These are phyloP conservation scores for Populus hybrid DNA, from an alignment of 441 rosid genomes.

Conservation along the genomic window DNA sequence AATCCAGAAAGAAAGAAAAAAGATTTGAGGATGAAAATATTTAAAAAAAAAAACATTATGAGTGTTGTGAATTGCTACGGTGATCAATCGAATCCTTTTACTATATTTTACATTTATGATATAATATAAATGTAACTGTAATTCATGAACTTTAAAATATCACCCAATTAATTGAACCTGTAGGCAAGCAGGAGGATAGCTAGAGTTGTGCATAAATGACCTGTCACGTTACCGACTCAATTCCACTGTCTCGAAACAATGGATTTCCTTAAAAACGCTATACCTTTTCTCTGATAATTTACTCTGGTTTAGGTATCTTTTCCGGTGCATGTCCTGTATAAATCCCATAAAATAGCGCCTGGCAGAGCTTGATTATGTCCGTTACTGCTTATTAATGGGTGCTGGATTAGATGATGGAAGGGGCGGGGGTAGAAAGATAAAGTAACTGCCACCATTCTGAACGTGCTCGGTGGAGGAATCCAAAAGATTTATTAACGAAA, in stretches of 20 bases:
- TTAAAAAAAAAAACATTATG: no score
- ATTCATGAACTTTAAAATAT: no score
- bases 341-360: neutral
- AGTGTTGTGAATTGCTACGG: no score
- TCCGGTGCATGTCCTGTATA: neutral
- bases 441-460: neutral
- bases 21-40: no score
- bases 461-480: neutral
- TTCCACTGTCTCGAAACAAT: neutral
- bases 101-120: no score
- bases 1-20: no score
- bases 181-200: neutral
- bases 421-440: neutral
- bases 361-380: neutral
- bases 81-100: no score
- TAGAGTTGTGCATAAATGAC: neutral
- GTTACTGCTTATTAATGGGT: neutral
- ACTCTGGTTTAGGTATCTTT: neutral
- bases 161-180: no score
- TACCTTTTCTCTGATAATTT: neutral
- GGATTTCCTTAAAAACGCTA: neutral
- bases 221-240: neutral
- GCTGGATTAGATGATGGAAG: neutral
- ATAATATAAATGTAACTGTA: no score
- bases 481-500: neutral